Conservation (phyloP, 2,329 filamentous ascomycete species). For the Phoma sp. region DNA sequence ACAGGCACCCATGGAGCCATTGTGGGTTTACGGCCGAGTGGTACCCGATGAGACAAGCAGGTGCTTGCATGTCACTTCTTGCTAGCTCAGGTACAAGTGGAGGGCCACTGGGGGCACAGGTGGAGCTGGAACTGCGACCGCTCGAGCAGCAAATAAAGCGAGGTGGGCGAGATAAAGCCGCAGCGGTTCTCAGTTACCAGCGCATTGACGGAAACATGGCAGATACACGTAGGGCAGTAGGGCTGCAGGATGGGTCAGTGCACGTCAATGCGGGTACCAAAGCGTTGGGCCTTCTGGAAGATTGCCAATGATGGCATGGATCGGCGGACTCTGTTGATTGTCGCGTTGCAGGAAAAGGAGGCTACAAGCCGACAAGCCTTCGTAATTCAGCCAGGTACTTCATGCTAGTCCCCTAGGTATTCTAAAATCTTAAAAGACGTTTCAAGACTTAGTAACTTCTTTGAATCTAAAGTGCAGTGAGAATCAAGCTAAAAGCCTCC, state of each 20-base stretch:
- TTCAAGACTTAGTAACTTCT: too few relatives aligned
- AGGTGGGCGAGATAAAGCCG: slow-evolving; percentile 4
- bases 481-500: too few relatives aligned
- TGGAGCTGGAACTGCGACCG: neutral
- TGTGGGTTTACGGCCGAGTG: neutral
- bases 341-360: too few relatives aligned
- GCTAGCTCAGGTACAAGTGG: slow-evolving; percentile 1
- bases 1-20: neutral
- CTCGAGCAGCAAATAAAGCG: slow-evolving; percentile 1
- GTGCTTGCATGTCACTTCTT: neutral
- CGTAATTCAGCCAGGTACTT: too few relatives aligned
- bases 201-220: slow-evolving; percentile 1
- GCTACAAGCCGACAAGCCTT: too few relatives aligned
- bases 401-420: too few relatives aligned
- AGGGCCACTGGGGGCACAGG: neutral
- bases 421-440: too few relatives aligned
- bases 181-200: slow-evolving; percentile 5
- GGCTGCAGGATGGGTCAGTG: slow-evolving; percentile 22
- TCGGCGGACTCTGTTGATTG: neutral
- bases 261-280: slow-evolving; percentile 8
- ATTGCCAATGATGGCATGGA: slow-evolving; percentile 18
- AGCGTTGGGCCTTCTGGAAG: slow-evolving; percentile 21
- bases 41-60: slow-evolving; percentile 4
- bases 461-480: too few relatives aligned
- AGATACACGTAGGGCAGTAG: neutral